Evolutionary conservation across 1,284 basidiomycete species (phyloP).

Genomic region (Ganoderma multipileum): DNA sequence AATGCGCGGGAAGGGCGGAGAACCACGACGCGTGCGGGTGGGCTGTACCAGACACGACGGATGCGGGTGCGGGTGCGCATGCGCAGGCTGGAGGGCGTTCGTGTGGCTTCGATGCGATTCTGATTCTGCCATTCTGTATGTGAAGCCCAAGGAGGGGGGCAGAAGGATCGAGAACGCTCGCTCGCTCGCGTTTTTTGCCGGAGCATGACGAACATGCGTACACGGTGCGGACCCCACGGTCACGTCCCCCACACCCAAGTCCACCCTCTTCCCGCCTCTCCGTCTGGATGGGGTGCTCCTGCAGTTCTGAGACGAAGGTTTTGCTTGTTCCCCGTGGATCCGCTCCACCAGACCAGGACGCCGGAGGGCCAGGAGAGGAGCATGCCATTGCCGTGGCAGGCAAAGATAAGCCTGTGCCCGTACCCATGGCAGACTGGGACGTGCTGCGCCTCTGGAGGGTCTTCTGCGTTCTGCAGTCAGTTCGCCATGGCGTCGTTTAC

Average conservation of each 20-base stretch:
- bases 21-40: neutral
- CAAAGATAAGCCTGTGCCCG: neutral
- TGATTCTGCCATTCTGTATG: neutral
- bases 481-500: neutral
- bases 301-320: neutral
- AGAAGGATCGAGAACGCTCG: conserved; percentile 20
- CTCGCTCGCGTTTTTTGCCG: conserved; percentile 1
- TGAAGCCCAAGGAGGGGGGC: neutral
- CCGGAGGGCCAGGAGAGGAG: neutral
- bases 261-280: neutral
- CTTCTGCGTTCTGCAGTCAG: too few relatives aligned
- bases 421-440: neutral
- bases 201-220: conserved; percentile 14
- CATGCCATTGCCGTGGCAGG: neutral
- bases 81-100: conserved; percentile 1
- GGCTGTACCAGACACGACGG: neutral
- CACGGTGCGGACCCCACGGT: conserved; percentile 26
- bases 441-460: neutral
- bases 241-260: conserved; percentile 13
- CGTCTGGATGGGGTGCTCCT: neutral
- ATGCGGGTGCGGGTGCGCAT: neutral
- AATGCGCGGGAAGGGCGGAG: neutral
- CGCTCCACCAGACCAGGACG: conserved; percentile 5
- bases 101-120: neutral
- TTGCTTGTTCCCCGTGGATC: conserved; percentile 8